phyloP scores from a whole-genome alignment of 495 filamentous ascomycete genomes.

The Penicillium riverlandense region DNA sequence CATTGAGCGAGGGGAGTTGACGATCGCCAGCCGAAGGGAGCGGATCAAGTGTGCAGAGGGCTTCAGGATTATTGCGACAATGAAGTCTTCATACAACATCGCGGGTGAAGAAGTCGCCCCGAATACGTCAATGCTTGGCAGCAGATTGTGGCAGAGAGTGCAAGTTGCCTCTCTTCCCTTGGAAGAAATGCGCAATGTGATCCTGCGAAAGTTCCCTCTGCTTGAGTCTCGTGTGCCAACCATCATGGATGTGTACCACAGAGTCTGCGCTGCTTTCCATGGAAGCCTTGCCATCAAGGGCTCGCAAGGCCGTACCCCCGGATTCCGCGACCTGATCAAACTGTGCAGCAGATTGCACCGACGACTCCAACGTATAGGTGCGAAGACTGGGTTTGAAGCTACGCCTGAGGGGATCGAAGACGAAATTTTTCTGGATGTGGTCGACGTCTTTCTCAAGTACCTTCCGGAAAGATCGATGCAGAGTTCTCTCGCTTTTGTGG shows the following conservation, averaged over 20 bases:
- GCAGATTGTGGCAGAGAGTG: constrained; percentile 74
- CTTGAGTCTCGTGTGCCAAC: constrained; percentile 60
- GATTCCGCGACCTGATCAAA: constrained; percentile 79
- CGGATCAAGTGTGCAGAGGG: constrained; percentile 71
- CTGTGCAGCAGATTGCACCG: constrained; percentile 71
- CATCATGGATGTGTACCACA: constrained; percentile 69
- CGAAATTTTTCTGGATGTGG: constrained; percentile 81
- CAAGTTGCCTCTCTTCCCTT: constrained; percentile 57
- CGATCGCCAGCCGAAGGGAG: constrained; percentile 82
- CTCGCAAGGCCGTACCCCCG: constrained; percentile 44
- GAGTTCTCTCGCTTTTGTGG: constrained; percentile 51
- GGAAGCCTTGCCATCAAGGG: constrained; percentile 39
- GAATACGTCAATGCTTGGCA: constrained; percentile 58
- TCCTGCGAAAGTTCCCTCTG: constrained; percentile 58
- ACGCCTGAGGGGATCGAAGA: constrained; percentile 66
- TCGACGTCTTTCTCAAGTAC: constrained; percentile 80
- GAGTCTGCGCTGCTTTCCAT: constrained; percentile 49
- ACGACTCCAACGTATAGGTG: constrained; percentile 48
- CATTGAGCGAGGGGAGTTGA: constrained; percentile 78
- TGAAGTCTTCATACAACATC: constrained; percentile 68
- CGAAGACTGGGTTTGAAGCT: constrained; percentile 66
- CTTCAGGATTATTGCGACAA: constrained; percentile 86
- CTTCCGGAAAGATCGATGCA: constrained; percentile 60
- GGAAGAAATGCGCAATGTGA: constrained; percentile 69
- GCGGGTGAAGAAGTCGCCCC: constrained; percentile 57